Percentiles rank a stretch among this genome's conserved stretches.
These are phyloP conservation scores for Elongisporangium anandrum DNA, from an alignment of 352 stramenopile genomes.

Conservation along the genomic window DNA sequence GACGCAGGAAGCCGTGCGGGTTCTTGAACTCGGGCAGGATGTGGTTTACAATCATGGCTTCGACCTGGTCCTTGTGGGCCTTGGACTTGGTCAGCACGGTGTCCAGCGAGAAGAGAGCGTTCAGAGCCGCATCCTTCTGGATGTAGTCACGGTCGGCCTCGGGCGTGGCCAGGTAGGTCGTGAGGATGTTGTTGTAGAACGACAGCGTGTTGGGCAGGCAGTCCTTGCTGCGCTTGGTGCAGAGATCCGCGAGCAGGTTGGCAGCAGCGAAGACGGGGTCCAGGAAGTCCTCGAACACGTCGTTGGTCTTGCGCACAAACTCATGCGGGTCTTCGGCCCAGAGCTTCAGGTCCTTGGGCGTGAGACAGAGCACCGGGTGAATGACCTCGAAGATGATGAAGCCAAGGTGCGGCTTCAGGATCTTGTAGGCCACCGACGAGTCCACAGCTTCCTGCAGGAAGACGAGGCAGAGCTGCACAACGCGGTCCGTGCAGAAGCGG, in stretches of 20 bases:
- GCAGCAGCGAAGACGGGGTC: conserved; percentile 93
- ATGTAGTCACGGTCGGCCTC: conserved; percentile 90
- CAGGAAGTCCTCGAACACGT: conserved; percentile 97
- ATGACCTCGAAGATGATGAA: conserved; percentile 97
- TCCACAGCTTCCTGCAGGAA: conserved; percentile 94
- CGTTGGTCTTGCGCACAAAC: conserved; percentile 97
- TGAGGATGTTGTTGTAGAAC: conserved; percentile 92
- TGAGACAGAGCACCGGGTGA: conserved; percentile 94
- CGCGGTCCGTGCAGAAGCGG: conserved; percentile 95
- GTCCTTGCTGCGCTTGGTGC: conserved; percentile 95
- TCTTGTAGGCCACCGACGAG: conserved; percentile 95
- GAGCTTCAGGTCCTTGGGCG: conserved; percentile 90
- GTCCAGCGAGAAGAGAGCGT: conserved; percentile 92
- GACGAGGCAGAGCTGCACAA: conserved; percentile 92
- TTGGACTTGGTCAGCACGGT: conserved; percentile 92
- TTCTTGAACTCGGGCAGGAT: conserved; percentile 97
- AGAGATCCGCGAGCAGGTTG: conserved; percentile 92
- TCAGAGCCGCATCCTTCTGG: conserved; percentile 94
- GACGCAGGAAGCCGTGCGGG: conserved; percentile 92
- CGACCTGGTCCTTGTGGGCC: conserved; percentile 91
- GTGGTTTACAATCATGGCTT: conserved; percentile 92
- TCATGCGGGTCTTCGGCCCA: conserved; percentile 97
- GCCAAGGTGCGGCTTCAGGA: conserved; percentile 96
- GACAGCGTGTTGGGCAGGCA: conserved; percentile 90
- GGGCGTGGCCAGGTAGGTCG: conserved; percentile 73